Percentiles rank a stretch among this genome's conserved stretches.
Evolutionary conservation across 2,329 filamentous ascomycete species (phyloP).

Genomic region (Colletotrichum navitas): DNA sequence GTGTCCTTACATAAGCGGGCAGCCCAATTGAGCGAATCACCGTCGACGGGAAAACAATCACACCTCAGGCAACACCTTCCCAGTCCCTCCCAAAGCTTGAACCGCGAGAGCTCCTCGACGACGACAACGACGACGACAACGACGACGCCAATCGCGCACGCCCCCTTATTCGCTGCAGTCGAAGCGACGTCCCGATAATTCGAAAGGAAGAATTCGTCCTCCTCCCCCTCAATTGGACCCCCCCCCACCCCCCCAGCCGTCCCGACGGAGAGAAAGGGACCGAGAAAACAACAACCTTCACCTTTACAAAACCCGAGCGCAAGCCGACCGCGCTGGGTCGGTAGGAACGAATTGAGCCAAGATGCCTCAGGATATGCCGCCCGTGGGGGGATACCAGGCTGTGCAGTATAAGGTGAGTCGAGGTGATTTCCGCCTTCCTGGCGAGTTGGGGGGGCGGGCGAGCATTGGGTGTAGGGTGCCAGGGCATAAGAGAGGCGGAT

Average conservation of each 20-base stretch:
- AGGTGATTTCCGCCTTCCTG: slow-evolving; percentile 46
- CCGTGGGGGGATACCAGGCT: slow-evolving; percentile 91
- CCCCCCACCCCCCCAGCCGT: no score
- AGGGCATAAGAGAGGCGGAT: not conserved
- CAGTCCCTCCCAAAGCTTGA: slow-evolving; percentile 32
- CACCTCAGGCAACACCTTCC: slow-evolving; percentile 28
- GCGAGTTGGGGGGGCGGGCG: not conserved
- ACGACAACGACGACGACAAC: slow-evolving; percentile 1
- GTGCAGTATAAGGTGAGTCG: slow-evolving; percentile 92
- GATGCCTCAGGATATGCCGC: slow-evolving; percentile 99
- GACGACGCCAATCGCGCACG: not conserved
- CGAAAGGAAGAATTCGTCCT: not conserved
- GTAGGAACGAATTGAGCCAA: slow-evolving; percentile 54
- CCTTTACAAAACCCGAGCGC: slow-evolving; percentile 16
- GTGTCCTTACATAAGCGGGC: slow-evolving; percentile 23
- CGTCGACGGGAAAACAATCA: slow-evolving; percentile 33
- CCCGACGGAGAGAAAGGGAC: not conserved
- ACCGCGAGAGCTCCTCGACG: slow-evolving; percentile 36
- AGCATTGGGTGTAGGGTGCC: not conserved
- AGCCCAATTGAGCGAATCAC: slow-evolving; percentile 38
- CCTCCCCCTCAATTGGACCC: not conserved
- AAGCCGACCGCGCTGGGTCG: slow-evolving; percentile 40
- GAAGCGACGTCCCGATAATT: slow-evolving; percentile 12
- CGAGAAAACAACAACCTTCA: not conserved
- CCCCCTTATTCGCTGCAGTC: not conserved